These are phyloP conservation scores for Rhodocollybia butyracea DNA, from an alignment of 768 basidiomycete genomes.

Conservation along the genomic window DNA sequence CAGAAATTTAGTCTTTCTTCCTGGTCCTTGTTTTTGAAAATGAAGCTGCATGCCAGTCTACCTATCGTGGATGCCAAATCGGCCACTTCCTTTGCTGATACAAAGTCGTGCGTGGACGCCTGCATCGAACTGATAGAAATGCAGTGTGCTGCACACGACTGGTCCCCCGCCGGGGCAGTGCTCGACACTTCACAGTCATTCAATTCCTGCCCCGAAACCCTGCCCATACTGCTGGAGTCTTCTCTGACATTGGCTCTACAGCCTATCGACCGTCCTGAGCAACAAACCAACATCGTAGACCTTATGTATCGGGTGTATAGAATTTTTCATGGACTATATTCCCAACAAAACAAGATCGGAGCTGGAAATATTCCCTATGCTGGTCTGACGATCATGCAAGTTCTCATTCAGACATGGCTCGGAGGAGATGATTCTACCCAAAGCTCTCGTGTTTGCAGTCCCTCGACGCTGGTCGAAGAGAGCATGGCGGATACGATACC, in stretches of 20 bases:
- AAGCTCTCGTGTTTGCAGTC: not conserved
- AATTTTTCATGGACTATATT: not conserved
- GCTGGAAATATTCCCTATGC: not conserved
- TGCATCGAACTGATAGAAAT: not conserved
- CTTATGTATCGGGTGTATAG: not conserved
- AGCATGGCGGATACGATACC: not conserved
- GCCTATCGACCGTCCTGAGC: not conserved
- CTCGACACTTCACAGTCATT: too few relatives aligned
- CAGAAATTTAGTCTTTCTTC: constrained; percentile 1
- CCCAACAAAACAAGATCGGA: not conserved
- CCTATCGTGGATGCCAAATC: not conserved
- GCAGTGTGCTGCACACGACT: not conserved
- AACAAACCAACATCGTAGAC: too few relatives aligned
- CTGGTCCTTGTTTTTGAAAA: not conserved
- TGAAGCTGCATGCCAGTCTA: not conserved
- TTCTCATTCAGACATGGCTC: not conserved
- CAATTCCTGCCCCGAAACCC: not conserved
- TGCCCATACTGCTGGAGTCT: not conserved
- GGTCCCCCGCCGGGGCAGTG: too few relatives aligned
- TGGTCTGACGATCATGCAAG: not conserved
- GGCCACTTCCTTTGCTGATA: not conserved
- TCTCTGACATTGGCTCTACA: not conserved
- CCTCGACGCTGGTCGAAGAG: not conserved
- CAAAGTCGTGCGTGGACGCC: not conserved
- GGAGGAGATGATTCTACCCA: not conserved